Evolutionary conservation across 75 land plant species (phyloP).

Genomic region (Sequoia sempervirens): DNA sequence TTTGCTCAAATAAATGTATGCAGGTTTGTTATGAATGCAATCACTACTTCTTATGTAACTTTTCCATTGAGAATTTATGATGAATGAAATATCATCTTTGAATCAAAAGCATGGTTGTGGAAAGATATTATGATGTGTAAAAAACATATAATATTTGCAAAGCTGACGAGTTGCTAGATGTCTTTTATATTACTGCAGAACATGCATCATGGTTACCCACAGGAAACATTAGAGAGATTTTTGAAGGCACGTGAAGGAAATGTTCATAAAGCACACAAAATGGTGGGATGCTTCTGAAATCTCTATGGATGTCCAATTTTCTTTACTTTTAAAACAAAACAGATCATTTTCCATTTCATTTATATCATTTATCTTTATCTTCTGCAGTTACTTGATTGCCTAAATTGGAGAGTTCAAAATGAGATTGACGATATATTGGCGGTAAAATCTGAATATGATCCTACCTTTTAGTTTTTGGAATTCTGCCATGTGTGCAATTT

Average conservation of each 20-base stretch:
- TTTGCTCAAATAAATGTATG: neutral
- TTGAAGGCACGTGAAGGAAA: conserved; percentile 83
- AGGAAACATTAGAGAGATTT: conserved; percentile 61
- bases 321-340: neutral
- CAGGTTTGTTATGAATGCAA: neutral
- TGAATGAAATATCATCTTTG: neutral
- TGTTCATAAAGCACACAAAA: conserved; percentile 80
- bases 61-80: neutral
- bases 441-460: conserved; percentile 34
- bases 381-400: conserved; percentile 75
- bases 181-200: conserved; percentile 30
- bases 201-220: conserved; percentile 74
- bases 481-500: neutral
- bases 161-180: neutral
- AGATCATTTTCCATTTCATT: neutral
- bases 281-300: conserved; percentile 41
- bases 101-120: neutral
- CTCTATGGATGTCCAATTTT: neutral
- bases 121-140: neutral
- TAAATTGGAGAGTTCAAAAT: conserved; percentile 83
- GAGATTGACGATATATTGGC: conserved; percentile 78
- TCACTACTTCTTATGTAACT: neutral
- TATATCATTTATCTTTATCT: neutral
- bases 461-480: neutral
- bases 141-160: neutral